These are phyloP conservation scores for Chaetomiaceae sp. DNA, from an alignment of 2,329 filamentous ascomycete species.

Conservation along the genomic window DNA sequence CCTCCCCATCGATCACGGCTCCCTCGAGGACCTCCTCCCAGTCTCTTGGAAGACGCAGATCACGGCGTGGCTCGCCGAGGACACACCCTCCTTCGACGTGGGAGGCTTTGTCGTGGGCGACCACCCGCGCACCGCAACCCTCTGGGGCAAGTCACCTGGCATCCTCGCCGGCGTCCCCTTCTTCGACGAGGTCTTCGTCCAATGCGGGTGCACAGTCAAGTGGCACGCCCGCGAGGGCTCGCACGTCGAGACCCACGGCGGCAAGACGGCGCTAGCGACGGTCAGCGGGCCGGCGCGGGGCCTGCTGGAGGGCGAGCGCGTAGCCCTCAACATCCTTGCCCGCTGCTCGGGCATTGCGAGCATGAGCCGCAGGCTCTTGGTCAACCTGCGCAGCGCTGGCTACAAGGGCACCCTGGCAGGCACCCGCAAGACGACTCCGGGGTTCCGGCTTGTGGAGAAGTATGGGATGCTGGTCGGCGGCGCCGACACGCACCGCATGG, in stretches of 20 bases:
- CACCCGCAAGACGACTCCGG: slow-evolving; percentile 94
- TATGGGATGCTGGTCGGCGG: slow-evolving; percentile 96
- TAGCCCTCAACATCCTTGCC: slow-evolving; percentile 85
- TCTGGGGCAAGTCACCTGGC: slow-evolving; percentile 68
- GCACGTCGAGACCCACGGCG: slow-evolving; percentile 50
- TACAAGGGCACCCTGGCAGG: slow-evolving; percentile 85
- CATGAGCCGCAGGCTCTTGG: slow-evolving; percentile 53
- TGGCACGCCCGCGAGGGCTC: slow-evolving; percentile 81
- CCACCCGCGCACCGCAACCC: slow-evolving; percentile 55
- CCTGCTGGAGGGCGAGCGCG: slow-evolving; percentile 85
- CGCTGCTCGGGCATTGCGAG: slow-evolving; percentile 89
- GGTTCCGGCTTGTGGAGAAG: slow-evolving; percentile 93
- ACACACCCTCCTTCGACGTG: slow-evolving; percentile 95
- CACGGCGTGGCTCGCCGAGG: slow-evolving; percentile 85
- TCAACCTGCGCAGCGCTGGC: slow-evolving; percentile 58
- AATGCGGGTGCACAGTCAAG: slow-evolving; percentile 85
- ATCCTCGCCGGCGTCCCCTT: slow-evolving; percentile 90
- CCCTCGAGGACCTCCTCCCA: slow-evolving; percentile 68
- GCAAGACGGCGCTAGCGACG: slow-evolving; percentile 65
- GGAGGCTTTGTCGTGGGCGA: slow-evolving; percentile 94
- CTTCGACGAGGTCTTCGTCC: slow-evolving; percentile 87
- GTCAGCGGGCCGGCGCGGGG: slow-evolving; percentile 77
- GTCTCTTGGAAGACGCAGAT: slow-evolving; percentile 78
- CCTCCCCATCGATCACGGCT: slow-evolving; percentile 38
- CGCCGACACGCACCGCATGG: slow-evolving; percentile 85